A percentile compares a stretch with the other conserved stretches of the same genome.
Evolutionary conservation across 768 basidiomycete genomes (phyloP).

Genomic region (Lactarius akahatsu): DNA sequence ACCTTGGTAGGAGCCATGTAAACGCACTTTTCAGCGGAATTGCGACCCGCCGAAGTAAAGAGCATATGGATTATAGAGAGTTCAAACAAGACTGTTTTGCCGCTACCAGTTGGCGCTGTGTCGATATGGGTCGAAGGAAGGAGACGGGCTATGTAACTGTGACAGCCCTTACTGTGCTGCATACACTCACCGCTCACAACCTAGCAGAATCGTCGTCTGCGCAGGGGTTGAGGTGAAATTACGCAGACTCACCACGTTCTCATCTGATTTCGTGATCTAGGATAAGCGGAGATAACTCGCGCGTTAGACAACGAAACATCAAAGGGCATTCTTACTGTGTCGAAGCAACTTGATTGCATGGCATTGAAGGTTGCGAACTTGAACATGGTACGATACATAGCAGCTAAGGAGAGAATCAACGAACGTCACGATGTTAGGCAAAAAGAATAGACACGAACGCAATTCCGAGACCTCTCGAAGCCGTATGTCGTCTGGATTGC

Average conservation of each 20-base stretch:
- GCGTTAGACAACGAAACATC: background rate
- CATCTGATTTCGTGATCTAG: conserved; percentile 57
- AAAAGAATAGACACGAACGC: conserved; percentile 50
- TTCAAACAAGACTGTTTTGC: conserved; percentile 95
- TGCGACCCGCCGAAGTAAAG: conserved; percentile 40
- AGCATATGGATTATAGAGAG: conserved; percentile 81
- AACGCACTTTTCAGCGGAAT: conserved; percentile 60
- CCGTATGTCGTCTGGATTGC: conserved; percentile 44
- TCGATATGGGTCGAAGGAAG: conserved; percentile 14
- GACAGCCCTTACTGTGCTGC: background rate
- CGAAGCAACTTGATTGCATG: conserved; percentile 82
- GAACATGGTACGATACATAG: conserved; percentile 77
- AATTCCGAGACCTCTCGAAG: conserved; percentile 68
- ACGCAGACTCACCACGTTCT: conserved; percentile 58
- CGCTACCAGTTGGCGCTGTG: conserved; percentile 91
- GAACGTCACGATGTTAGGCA: background rate
- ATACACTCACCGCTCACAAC: conserved; percentile 62
- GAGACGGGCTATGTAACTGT: background rate
- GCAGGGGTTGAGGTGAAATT: conserved; percentile 2
- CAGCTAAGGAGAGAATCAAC: conserved; percentile 51
- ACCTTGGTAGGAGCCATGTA: conserved; percentile 96
- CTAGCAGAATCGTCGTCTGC: conserved; percentile 38
- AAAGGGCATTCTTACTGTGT: conserved; percentile 50
- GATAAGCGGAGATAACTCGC: conserved; percentile 2
- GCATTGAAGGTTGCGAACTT: conserved; percentile 91